Evolutionary conservation across 2,329 filamentous ascomycete genomes (phyloP), one percentile per base, ranked within the genome.

Genomic region (Colletotrichum eremochloae): DNA sequence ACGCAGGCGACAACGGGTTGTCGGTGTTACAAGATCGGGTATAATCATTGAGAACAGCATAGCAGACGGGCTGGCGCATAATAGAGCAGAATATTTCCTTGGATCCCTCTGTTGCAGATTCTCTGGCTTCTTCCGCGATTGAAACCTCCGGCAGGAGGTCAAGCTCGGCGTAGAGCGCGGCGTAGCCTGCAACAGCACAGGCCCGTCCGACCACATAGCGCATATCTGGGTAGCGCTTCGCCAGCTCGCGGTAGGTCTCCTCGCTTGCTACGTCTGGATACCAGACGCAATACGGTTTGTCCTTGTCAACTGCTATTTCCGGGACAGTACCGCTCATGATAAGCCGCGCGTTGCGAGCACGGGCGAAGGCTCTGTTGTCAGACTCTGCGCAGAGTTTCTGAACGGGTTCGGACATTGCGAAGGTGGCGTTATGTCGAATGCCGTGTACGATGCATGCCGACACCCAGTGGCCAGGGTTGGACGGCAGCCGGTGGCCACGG

Each of bases 211-310:
- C 79, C 33, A 82, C 79, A 58, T 84, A 83, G 11, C 74, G 44
- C 79, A 83, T 78, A 1, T 75, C 36, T 2, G 82, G 82, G 74
- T 81, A 84, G 1, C 73, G 18, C 33, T 62, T 42, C 11, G 72
- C 80, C 36, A 84, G 69, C 12, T 73, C 61, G 5, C 82, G 78
- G 62, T 82, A 82, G 0, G 81, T 85, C 1, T 80, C 77, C 63
- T 84, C 80, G 0, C 31, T 72, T 2, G 83, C 79, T 0, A 80
- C 31, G 33, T 82, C 78, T 0, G 83, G 83, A 74, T 83, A 74
- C 82, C 83, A 85, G 52, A 85, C 82, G 68, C 81, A 84, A 72
- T 83, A 83, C 2, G 80, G 81, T 0, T 52, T 66, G n/a, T 77
- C 61, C 8, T 79, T 75, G 18, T 73, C 61, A 14, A 12, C 5